These are phyloP conservation scores for Xylariomycetidae sp. DNA, from an alignment of 2,329 filamentous ascomycete genomes.

Conservation along the genomic window DNA sequence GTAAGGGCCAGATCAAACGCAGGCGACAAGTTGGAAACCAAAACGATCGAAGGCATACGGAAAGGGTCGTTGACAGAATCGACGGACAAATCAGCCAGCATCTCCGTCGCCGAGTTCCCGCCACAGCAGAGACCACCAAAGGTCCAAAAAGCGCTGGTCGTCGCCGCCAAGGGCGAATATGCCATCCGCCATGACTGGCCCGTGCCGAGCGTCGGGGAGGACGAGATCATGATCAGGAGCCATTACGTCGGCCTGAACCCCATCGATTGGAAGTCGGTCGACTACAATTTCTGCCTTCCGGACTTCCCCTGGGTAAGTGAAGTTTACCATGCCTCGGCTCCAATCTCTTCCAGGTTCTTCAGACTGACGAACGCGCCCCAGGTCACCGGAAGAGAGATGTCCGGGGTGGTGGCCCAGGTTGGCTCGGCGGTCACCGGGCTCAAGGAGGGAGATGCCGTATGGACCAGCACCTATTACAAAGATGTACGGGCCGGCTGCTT, in stretches of 20 bases:
- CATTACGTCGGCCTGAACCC: constrained; percentile 34
- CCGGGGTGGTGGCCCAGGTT: constrained; percentile 23
- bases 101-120: too few relatives aligned
- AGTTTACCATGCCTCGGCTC: too few relatives aligned
- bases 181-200: constrained; percentile 21
- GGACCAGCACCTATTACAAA: constrained; percentile 38
- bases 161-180: constrained; percentile 23
- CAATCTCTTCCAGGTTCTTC: too few relatives aligned
- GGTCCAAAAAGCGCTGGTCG: constrained; percentile 22
- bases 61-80: too few relatives aligned
- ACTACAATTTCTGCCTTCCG: constrained; percentile 38
- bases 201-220: constrained; percentile 18
- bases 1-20: too few relatives aligned
- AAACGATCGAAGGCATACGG: too few relatives aligned
- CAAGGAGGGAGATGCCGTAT: constrained; percentile 24
- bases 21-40: too few relatives aligned
- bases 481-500: constrained; percentile 37
- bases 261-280: constrained; percentile 37
- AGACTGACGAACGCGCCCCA: too few relatives aligned
- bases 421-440: constrained; percentile 20
- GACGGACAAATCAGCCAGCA: too few relatives aligned
- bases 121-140: too few relatives aligned
- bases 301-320: constrained; percentile 28
- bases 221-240: constrained; percentile 31
- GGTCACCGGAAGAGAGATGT: constrained; percentile 28